A percentile compares a stretch with the other conserved stretches of the same genome.
phyloP scores from a whole-genome alignment of 2,329 filamentous ascomycete species.

The Fusarium avenaceum region DNA sequence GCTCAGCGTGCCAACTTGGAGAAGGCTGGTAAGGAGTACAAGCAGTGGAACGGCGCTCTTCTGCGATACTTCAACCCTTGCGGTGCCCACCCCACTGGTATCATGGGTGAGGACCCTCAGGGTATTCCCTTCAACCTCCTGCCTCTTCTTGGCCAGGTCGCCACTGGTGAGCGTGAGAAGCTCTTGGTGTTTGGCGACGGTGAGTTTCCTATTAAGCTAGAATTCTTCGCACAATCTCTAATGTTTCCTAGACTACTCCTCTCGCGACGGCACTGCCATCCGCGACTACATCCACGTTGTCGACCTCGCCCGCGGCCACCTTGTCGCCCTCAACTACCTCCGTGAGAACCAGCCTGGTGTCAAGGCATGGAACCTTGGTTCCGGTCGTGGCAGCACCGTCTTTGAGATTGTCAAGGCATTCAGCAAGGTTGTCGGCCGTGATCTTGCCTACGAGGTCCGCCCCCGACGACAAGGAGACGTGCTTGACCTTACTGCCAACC shows the following conservation, averaged over 20 bases:
- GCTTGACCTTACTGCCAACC: conserved; percentile 93
- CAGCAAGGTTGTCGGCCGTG: conserved; percentile 84
- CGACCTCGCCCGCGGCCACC: conserved; percentile 87
- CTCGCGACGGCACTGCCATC: conserved; percentile 91
- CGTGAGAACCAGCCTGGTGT: conserved; percentile 87
- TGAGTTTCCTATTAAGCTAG: conserved; percentile 59
- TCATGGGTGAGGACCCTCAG: conserved; percentile 98
- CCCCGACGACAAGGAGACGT: conserved; percentile 89
- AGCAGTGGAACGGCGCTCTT: conserved; percentile 93
- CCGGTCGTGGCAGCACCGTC: conserved; percentile 93
- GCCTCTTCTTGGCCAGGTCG: conserved; percentile 93
- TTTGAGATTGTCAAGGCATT: conserved; percentile 98
- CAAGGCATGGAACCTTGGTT: conserved; percentile 96
- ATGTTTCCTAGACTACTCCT: conserved; percentile 79
- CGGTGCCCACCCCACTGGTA: conserved; percentile 91
- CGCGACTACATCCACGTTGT: conserved; percentile 98
- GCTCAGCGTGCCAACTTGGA: conserved; percentile 85
- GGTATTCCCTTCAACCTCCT: conserved; percentile 96
- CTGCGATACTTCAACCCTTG: conserved; percentile 98
- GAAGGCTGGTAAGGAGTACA: conserved; percentile 81
- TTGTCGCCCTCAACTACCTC: conserved; percentile 91
- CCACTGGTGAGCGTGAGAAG: conserved; percentile 94
- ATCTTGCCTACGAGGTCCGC: conserved; percentile 88
- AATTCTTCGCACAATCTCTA: conserved; percentile 22
- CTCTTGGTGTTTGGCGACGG: conserved; percentile 94